Evolutionary conservation across 2,329 filamentous ascomycete genomes (phyloP), one percentile per base, ranked within the genome.

Genomic region (Cercospora berteroae): DNA sequence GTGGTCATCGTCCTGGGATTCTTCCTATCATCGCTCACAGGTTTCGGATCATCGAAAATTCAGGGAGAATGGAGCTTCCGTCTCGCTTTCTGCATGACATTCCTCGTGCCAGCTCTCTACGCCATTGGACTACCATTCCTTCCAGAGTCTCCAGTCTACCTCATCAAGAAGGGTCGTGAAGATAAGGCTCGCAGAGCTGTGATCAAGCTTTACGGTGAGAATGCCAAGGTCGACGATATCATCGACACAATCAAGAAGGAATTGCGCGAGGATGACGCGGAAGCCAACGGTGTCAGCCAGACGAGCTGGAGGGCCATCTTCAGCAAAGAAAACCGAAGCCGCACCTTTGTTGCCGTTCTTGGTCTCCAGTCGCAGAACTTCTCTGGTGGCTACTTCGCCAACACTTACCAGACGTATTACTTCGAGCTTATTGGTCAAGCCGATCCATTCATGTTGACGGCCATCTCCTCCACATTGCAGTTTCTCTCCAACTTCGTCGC

Each of bases 101-200:
- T 74, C 60, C 29, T 70, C 16, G 69, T 75, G 23, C 74, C 74
- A 18, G 68, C 67, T 13, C 23, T 72, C 1, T 74, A 74, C 39
- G 61, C 69, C 20, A 61, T 72, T 31, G 73, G 70, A 20, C 66
- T 74, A 12, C 73, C 73, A 6, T 74, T 75, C 63, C 89, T 97
- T 85, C 93, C 93, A 0, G 94, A 97, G 79, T 96, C 91, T 13
- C 94, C 94, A 36, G 85, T 94, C 23, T 97, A 92, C 90, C 84
- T 97, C 31, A 90, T 96, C 36, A 90, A 89, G 76, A 87, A 85
- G 4, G 89, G 89, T 2, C 83, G 84, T 57, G 83, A 84, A 4
- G 81, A 80, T 2, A 85, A 87, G 68, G 94, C 93, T 4, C 86
- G 85, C 56, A 70, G 70, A 58, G 70, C 73, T n/a, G 63, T 71